Evolutionary conservation across 192 early-diverging fungal species (phyloP), one percentile per base, ranked within the genome.

Genomic region (Phycomyces blakesleeanus): DNA sequence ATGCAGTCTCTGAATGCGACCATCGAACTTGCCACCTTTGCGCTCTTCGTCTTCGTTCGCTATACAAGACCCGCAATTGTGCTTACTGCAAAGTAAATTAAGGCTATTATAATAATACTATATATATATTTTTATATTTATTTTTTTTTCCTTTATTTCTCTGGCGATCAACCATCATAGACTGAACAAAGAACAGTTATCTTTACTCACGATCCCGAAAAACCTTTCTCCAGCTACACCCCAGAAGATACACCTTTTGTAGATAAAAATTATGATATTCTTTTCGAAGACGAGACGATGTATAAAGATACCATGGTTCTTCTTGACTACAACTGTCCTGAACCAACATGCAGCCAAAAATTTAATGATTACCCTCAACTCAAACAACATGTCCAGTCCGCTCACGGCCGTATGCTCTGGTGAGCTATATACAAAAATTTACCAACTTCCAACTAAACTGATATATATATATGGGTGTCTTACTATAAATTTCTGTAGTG

Each of bases 11-110:
- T 0, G 83, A 83, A 57, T 98, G 96, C 70, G 91, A 97, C 67
- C 96, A 98, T 71, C 79, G 86, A 20, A 89, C 91, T 2, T 98
- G 96, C 74, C 93, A 96, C 63, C 73, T 90, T 12, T 98, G 96
- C 71, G 89, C 86, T 25, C 79, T 98, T 44, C 83, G 96, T 49
- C 77, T 98, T 42, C 83, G 96, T 37, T 90, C 91, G 20, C 73
- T 97, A 8, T 95, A 96, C 74, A 89, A 96, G 76, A 84, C 82
- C 53, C 85, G 83, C 44, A 81, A 86, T 26, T 98, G 96, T 68
- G 86, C 92, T 39, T 87, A 88, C 69, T 98, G 96, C 81, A 98
- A 98, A 80, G 91, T 89, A 71, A 66, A 40, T 44, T 16, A 22
- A 25, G 29, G n/a, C n/a, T n/a, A n/a, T n/a, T n/a, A 38, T 29